These are phyloP conservation scores for Candolleomyces aberdarensis DNA, from an alignment of 768 basidiomycete genomes.

Conservation along the genomic window DNA sequence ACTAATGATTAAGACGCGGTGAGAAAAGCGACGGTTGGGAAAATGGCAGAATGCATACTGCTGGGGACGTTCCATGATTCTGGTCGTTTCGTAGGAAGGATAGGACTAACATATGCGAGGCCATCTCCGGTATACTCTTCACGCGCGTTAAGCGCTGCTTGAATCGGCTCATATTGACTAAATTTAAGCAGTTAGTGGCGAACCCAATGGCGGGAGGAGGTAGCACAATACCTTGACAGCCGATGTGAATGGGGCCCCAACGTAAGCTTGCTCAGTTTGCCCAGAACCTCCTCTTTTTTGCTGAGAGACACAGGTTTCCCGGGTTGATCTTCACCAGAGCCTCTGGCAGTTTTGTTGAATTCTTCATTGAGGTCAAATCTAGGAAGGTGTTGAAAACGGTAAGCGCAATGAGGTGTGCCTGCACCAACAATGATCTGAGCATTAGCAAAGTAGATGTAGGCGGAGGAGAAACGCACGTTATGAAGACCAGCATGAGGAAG, in stretches of 20 bases:
- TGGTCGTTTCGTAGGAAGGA: slow-evolving; percentile 30
- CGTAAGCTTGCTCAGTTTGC: slow-evolving; percentile 32
- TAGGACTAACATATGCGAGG: slow-evolving; percentile 17
- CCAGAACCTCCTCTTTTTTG: slow-evolving; percentile 20
- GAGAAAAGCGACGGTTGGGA: neutral
- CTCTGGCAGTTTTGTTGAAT: slow-evolving; percentile 20
- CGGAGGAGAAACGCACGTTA: slow-evolving; percentile 60
- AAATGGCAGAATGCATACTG: slow-evolving; percentile 29
- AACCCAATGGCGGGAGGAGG: neutral
- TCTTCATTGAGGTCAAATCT: slow-evolving; percentile 53
- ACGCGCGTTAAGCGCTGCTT: slow-evolving; percentile 56
- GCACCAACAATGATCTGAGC: neutral
- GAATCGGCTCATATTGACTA: slow-evolving; percentile 51
- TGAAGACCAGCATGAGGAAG: slow-evolving; percentile 94
- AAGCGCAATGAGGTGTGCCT: slow-evolving; percentile 86
- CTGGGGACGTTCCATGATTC: slow-evolving; percentile 51
- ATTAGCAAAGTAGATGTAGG: neutral
- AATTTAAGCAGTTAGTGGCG: neutral
- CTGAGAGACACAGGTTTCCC: slow-evolving; percentile 33
- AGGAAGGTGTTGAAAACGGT: slow-evolving; percentile 68
- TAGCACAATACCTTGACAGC: slow-evolving; percentile 38
- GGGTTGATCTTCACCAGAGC: slow-evolving; percentile 29
- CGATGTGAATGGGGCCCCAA: slow-evolving; percentile 36
- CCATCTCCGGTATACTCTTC: slow-evolving; percentile 44
- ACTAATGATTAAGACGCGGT: slow-evolving; percentile 20